Base-by-base conservation (phyloP, 176 grass and related monocot species). In the Paspalum vaginatum region DNA sequence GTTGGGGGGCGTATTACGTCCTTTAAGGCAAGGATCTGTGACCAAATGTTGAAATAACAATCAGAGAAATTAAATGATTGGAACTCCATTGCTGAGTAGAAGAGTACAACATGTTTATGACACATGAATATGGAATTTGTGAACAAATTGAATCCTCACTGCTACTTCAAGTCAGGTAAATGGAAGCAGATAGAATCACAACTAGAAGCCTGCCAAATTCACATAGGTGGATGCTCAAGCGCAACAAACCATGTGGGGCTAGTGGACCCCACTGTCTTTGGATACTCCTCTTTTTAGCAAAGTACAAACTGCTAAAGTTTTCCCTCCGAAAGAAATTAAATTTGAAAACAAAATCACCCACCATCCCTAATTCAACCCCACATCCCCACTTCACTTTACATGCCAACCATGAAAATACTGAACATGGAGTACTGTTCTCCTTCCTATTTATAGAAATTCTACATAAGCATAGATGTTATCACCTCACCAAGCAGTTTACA, bases 21-120 rank as follows among this genome's bases (percentile, higher is more conserved):
- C 88, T 95, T 95, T 72, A 98, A 69, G 24, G 85, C 88, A 81
- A 98, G 80, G 72, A 98, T 81, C 95, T 98, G 83, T 13, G 38
- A 79, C 44, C 27, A 57, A 71, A 71, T 69, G 38, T 63, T 84
- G 75, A 72, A 75, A 75, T 39, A 11, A 61, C 37, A 16, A 69
- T 88, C 52, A 91, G 22, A 79, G 5, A 86, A 82, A 75, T 12
- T 70, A 53, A 18, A 87, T 81, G 9, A 68, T 37, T 64, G 8
- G 68, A 85, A 77, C 39, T 52, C 14, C 5, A 55, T 52, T 54
- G 26, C 48, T 74, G 16, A 74, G 32, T 49, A 51, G 20, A 70
- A 39, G 22, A 15, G 25, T 41, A 84, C 14, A 47, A 40, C 51
- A 70, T 2, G 3, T 40, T 71, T 18, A 7, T 7, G 44, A 40